Evolutionary conservation across 148 eudicot genomes (phyloP), one percentile per base, ranked within the genome.

Genomic region (Camellia sinensis): DNA sequence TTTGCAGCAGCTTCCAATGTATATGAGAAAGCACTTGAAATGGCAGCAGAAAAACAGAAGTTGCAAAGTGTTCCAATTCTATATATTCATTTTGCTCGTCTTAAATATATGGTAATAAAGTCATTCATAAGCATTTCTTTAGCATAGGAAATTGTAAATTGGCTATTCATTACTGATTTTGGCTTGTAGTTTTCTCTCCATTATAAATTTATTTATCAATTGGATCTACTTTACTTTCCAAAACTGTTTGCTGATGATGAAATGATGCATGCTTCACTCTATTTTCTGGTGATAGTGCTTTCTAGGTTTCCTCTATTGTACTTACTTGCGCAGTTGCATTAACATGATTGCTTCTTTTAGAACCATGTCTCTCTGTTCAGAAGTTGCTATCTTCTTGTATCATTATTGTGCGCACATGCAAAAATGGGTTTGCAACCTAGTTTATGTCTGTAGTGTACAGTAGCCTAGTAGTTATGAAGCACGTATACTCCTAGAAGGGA

Each of bases 21-120:
- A 43, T 95, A 90, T 87, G 90, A 87, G 80, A 89, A 87, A 80
- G 93, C 96, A 79, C 79, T 95, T 76, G 84, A 88, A 74, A 60
- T 83, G 66, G 97, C 96, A 63, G 79, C 79, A 74, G 81, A 87
- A 68, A 87, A 67, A 80, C 82, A 86, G 83, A 88, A 82, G 61
- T 82, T 87, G 77, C 87, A 85, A 65, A 74, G 81, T 62, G 88
- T 91, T 77, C 89, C 98, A 12, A 73, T 61, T 62, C 83, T 95
- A 76, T 95, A 87, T 81, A 71, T 87, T 71, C 94, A 91, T 66
- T 93, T 81, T 78, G 89, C 92, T 48, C 92, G 86, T 67, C 90
- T 91, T 67, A 89, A 88, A 62, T 90, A 85, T 78, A 71, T 68
- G 92, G 98, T 94, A 88, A 67, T 89, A 52, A 67, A 57, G 79